A percentile compares a stretch with the other conserved stretches of the same genome.
These are phyloP conservation scores for Allantophomopsis cytisporea DNA, from an alignment of 2,329 filamentous ascomycete species.

Conservation along the genomic window DNA sequence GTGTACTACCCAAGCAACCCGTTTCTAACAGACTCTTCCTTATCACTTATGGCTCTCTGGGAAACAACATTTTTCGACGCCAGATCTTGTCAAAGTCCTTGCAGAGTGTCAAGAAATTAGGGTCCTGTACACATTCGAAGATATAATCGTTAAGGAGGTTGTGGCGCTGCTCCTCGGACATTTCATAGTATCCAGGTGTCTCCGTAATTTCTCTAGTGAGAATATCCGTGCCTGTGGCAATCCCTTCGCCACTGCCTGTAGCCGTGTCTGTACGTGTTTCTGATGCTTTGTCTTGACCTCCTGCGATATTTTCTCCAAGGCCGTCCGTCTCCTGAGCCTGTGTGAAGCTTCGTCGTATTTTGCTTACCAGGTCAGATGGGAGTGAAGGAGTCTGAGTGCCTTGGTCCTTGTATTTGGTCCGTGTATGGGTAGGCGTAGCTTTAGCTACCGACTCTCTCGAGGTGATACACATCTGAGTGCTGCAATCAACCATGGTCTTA, in stretches of 20 bases:
- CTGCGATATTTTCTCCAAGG: background rate
- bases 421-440: no score
- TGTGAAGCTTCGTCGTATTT: no score
- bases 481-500: slow-evolving; percentile 15
- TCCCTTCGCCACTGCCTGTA: slow-evolving; percentile 1
- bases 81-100: slow-evolving; percentile 34
- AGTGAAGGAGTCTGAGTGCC: slow-evolving; percentile 5
- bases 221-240: slow-evolving; percentile 9
- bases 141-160: slow-evolving; percentile 33
- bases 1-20: no score
- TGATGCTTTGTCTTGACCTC: background rate
- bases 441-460: background rate
- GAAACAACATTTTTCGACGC: slow-evolving; percentile 26
- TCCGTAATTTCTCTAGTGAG: slow-evolving; percentile 13
- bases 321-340: background rate
- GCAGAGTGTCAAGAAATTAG: slow-evolving; percentile 33
- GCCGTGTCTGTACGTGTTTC: slow-evolving; percentile 10
- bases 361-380: background rate
- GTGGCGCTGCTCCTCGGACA: slow-evolving; percentile 23
- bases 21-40: no score
- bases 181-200: slow-evolving; percentile 10
- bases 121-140: slow-evolving; percentile 30
- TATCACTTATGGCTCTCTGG: no score
- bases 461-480: slow-evolving; percentile 15
- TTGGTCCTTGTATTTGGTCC: no score